Percentiles rank a stretch among this genome's conserved stretches.
These are phyloP conservation scores for Aristolochia californica DNA, from an alignment of 164 flowering plant species.

Conservation along the genomic window DNA sequence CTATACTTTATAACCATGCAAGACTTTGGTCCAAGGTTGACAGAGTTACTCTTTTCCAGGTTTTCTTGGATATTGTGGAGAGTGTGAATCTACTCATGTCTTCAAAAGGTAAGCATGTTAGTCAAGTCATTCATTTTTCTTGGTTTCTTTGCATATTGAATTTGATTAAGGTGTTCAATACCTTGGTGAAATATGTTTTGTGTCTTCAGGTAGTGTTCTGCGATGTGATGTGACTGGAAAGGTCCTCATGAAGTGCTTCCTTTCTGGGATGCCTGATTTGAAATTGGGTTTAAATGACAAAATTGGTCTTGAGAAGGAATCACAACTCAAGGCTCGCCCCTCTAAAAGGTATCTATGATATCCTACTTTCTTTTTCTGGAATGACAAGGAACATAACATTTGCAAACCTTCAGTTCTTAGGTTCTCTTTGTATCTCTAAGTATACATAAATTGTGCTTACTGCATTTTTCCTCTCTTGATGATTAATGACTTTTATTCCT, in stretches of 20 bases:
- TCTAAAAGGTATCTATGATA: conserved; percentile 57
- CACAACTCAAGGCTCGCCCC: conserved; percentile 87
- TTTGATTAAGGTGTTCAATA: background rate
- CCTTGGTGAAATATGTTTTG: conserved; percentile 2
- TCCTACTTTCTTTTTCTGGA: too few species aligned
- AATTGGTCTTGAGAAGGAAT: conserved; percentile 96
- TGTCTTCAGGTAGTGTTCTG: conserved; percentile 69
- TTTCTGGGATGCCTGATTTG: conserved; percentile 99
- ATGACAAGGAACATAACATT: too few species aligned
- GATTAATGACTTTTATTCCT: too few species aligned
- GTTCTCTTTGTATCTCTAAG: too few species aligned
- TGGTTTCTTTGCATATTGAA: background rate
- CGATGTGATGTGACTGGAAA: conserved; percentile 98
- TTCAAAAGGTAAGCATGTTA: conserved; percentile 63
- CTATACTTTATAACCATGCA: background rate
- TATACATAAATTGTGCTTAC: too few species aligned
- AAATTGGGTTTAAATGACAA: conserved; percentile 96
- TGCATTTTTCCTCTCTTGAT: too few species aligned
- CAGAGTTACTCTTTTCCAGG: conserved; percentile 34
- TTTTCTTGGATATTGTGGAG: conserved; percentile 95
- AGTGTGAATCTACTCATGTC: conserved; percentile 99
- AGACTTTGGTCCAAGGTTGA: background rate
- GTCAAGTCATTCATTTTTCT: conserved; percentile 2
- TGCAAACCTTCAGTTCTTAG: too few species aligned
- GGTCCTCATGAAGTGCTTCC: conserved; percentile 98